Percentiles rank a stretch among this genome's conserved stretches.
Evolutionary conservation across 75 land plant species (phyloP).

Genomic region (Selaginella moellendorffii): DNA sequence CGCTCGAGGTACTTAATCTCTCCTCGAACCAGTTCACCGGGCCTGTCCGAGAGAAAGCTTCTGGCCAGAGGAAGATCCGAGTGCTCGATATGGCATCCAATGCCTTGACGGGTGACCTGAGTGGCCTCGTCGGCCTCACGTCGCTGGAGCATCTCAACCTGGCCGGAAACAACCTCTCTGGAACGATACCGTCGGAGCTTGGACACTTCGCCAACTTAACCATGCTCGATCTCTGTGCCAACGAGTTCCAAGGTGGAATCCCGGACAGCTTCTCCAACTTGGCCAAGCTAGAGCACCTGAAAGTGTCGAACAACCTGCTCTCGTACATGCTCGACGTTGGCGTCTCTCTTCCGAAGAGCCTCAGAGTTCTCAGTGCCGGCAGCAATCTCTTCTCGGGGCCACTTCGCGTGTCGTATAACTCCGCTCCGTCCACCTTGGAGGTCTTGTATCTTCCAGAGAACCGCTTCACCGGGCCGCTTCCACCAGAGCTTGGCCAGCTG

Average conservation of each 20-base stretch:
- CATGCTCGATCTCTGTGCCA: neutral
- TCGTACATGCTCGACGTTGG: neutral
- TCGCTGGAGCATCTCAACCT: neutral
- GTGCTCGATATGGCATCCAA: neutral
- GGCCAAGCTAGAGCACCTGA: neutral
- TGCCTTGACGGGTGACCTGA: neutral
- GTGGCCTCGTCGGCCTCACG: neutral
- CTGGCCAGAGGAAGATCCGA: neutral
- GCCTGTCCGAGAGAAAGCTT: neutral
- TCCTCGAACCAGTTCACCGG: neutral
- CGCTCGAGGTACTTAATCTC: neutral
- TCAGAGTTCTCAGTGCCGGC: neutral
- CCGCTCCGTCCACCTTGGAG: neutral
- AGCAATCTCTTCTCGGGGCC: neutral
- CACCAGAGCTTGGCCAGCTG: neutral
- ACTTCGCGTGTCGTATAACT: neutral
- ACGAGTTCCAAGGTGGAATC: neutral
- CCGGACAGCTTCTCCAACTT: neutral
- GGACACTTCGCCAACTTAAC: neutral
- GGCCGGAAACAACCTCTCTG: constrained; percentile 1
- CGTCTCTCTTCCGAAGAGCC: neutral
- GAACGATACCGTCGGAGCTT: constrained; percentile 12
- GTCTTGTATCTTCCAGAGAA: neutral
- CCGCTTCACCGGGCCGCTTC: neutral
- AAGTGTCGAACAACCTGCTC: neutral